Conservation (phyloP, 768 basidiomycete species). For the Peribolospora baueri region DNA sequence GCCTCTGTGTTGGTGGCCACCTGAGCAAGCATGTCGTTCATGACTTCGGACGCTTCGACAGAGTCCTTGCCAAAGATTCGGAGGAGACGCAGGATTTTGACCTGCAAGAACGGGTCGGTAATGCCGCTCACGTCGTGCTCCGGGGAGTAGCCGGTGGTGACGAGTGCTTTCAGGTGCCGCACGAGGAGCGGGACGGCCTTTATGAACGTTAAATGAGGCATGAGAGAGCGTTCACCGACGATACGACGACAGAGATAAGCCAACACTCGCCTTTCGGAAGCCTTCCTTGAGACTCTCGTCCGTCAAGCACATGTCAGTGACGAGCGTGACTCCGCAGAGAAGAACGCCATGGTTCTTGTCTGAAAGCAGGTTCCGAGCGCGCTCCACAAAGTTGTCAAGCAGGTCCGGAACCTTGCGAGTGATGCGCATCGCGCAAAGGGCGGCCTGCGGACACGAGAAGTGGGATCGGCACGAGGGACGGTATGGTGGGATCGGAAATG, state of each 20-base stretch:
- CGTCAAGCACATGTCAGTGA: slow-evolving; percentile 75
- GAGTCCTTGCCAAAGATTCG: slow-evolving; percentile 71
- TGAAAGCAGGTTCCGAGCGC: slow-evolving; percentile 69
- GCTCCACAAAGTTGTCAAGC: slow-evolving; percentile 65
- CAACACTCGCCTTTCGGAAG: slow-evolving; percentile 52
- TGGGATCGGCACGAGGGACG: neutral
- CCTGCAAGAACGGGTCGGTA: slow-evolving; percentile 72
- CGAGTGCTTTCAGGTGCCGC: slow-evolving; percentile 76
- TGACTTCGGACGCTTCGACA: slow-evolving; percentile 64
- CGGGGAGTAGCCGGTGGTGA: slow-evolving; percentile 88
- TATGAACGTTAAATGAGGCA: neutral
- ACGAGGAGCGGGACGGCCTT: slow-evolving; percentile 83
- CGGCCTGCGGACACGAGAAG: slow-evolving; percentile 34
- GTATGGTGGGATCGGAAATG: neutral
- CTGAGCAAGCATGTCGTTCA: slow-evolving; percentile 97
- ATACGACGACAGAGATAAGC: neutral
- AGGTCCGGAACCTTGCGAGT: slow-evolving; percentile 92
- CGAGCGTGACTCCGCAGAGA: slow-evolving; percentile 75
- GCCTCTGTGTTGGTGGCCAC: slow-evolving; percentile 99
- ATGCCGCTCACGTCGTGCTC: slow-evolving; percentile 99
- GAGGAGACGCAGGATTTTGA: slow-evolving; percentile 72
- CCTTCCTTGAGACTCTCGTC: slow-evolving; percentile 51
- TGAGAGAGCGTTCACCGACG: neutral
- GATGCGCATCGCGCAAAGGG: slow-evolving; percentile 78
- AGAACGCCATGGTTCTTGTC: slow-evolving; percentile 95